Evolutionary conservation across 2,329 filamentous ascomycete genomes (phyloP).

Genomic region (Arthrinium puccinioides): DNA sequence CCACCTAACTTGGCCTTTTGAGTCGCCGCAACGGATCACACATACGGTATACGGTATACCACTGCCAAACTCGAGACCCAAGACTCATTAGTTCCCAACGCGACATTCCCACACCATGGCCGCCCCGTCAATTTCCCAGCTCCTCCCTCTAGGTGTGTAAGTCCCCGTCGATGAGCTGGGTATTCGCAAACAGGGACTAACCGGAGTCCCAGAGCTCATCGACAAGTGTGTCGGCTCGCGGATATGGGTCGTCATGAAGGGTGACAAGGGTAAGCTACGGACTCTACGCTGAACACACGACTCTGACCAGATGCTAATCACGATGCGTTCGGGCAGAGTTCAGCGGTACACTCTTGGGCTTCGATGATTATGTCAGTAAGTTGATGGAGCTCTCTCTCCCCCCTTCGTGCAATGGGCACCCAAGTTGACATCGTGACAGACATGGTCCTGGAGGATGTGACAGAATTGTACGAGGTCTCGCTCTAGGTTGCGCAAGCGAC

Average conservation of each 20-base stretch:
- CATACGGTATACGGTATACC: too few species aligned
- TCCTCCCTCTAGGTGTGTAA: constrained; percentile 7
- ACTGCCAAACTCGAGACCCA: too few species aligned
- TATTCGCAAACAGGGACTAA: background rate
- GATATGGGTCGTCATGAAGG: constrained; percentile 99
- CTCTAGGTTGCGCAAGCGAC: background rate
- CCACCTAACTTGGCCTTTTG: too few species aligned
- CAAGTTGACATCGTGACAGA: constrained; percentile 44
- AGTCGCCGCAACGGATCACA: too few species aligned
- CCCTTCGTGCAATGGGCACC: background rate
- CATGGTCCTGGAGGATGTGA: constrained; percentile 97
- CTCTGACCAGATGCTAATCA: too few species aligned
- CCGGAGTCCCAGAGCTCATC: constrained; percentile 69
- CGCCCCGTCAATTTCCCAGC: constrained; percentile 5
- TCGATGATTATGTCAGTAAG: constrained; percentile 99
- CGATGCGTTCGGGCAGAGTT: constrained; percentile 60
- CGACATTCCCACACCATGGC: constrained; percentile 5
- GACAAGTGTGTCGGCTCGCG: constrained; percentile 97
- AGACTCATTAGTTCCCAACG: too few species aligned
- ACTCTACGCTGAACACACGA: too few species aligned
- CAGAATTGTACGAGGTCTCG: constrained; percentile 67
- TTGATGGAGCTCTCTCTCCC: constrained; percentile 28
- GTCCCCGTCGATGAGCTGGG: background rate
- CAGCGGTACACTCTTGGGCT: constrained; percentile 86
- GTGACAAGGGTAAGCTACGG: constrained; percentile 80